Evolutionary conservation across 2,329 filamentous ascomycete genomes (phyloP).

Genomic region (Orbilia oligospora): DNA sequence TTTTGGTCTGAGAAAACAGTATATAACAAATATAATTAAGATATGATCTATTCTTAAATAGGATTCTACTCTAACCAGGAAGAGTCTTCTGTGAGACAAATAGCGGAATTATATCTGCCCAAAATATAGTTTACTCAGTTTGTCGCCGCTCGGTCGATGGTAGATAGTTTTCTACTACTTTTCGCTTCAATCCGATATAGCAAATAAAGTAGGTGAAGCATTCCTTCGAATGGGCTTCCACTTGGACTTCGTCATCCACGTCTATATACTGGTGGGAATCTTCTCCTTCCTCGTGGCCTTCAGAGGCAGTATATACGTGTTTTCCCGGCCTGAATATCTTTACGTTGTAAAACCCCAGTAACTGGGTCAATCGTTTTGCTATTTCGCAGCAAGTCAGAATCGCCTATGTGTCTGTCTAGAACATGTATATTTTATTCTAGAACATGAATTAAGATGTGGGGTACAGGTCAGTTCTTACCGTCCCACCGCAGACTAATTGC

Average conservation of each 20-base stretch:
- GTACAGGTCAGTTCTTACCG: background rate
- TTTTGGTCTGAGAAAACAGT: background rate
- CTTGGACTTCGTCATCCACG: background rate
- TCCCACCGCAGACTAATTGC: constrained; percentile 23
- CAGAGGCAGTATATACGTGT: background rate
- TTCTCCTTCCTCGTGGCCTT: background rate
- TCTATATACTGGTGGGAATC: background rate
- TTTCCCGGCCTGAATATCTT: constrained; percentile 6
- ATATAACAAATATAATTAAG: no score
- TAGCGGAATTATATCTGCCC: no score
- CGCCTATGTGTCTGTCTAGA: background rate
- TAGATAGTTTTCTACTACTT: constrained; percentile 11
- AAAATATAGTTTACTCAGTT: background rate
- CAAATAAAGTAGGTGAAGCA: constrained; percentile 22
- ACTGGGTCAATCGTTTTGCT: constrained; percentile 3
- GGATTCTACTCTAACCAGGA: no score
- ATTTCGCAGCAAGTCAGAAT: background rate
- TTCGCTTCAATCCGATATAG: constrained; percentile 19
- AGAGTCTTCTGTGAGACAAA: no score
- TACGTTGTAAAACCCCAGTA: background rate
- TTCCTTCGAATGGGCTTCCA: constrained; percentile 1
- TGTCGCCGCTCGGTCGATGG: constrained; percentile 12
- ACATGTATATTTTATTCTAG: background rate
- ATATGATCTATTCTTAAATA: no score
- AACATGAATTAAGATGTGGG: background rate